phyloP scores from a whole-genome alignment of 148 eudicot species.

The Vaccinium corymbosum region DNA sequence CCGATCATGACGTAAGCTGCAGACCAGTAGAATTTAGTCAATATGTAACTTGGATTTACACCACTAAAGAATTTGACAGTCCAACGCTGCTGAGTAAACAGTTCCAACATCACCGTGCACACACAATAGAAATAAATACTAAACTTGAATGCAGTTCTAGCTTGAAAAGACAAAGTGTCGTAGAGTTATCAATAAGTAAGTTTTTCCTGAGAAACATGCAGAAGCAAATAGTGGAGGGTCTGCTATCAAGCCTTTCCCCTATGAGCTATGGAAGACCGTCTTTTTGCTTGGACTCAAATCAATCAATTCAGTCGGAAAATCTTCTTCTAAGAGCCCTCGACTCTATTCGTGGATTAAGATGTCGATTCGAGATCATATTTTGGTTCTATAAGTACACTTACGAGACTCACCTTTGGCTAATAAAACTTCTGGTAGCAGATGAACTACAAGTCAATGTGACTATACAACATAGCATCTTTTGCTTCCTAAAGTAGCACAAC shows the following conservation, averaged over 20 bases:
- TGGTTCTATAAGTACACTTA: no score
- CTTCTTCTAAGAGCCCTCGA: no score
- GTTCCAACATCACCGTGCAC: neutral
- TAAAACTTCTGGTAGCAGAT: slow-evolving; percentile 4
- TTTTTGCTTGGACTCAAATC: no score
- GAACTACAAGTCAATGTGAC: neutral
- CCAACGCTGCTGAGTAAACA: neutral
- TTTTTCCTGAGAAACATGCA: no score
- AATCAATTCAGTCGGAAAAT: no score
- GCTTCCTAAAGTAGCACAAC: neutral
- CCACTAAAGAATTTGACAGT: neutral
- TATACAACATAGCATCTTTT: neutral
- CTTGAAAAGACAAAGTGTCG: neutral
- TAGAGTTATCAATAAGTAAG: neutral
- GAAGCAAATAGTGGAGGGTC: no score
- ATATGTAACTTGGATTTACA: neutral
- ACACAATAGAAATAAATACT: neutral
- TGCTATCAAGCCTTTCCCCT: no score
- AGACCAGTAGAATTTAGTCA: slow-evolving; percentile 18
- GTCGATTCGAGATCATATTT: no score
- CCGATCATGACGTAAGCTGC: slow-evolving; percentile 95
- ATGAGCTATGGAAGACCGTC: no score
- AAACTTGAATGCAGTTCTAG: neutral
- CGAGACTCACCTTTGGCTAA: no score
- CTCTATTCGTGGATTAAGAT: no score